A percentile compares a stretch with the other conserved stretches of the same genome.
Conservation (phyloP, 257 asterid genomes). For the Scutellaria galericulata region DNA sequence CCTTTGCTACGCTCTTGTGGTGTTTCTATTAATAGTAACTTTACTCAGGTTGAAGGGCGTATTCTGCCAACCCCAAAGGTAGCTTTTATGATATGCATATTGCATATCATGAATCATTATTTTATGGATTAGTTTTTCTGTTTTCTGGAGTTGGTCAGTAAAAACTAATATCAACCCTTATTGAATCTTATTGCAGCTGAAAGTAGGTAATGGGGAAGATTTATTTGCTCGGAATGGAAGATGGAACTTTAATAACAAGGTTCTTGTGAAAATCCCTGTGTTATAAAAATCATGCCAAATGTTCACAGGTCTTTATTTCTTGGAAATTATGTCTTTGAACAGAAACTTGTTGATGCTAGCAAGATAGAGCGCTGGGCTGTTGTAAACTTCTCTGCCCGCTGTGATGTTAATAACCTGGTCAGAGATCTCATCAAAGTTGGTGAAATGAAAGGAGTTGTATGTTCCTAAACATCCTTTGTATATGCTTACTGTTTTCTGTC, state of each 20-base stretch:
- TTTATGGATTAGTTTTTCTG: not conserved
- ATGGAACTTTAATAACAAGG: slow-evolving; percentile 93
- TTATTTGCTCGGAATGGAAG: slow-evolving; percentile 78
- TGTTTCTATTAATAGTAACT: slow-evolving; percentile 59
- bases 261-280: not conserved
- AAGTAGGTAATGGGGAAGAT: slow-evolving; percentile 86
- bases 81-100: slow-evolving; percentile 4
- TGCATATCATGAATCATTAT: not conserved
- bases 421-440: slow-evolving; percentile 72
- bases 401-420: slow-evolving; percentile 62
- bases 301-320: not conserved
- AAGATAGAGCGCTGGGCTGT: slow-evolving; percentile 89
- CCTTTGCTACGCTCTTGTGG: slow-evolving; percentile 84
- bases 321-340: slow-evolving; percentile 29
- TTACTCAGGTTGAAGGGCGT: slow-evolving; percentile 90
- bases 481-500: slow-evolving; percentile 1
- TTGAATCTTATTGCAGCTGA: slow-evolving; percentile 56
- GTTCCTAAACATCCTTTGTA: slow-evolving; percentile 33
- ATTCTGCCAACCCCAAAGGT: slow-evolving; percentile 86
- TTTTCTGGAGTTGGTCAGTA: not conserved
- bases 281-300: slow-evolving; percentile 14
- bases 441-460: slow-evolving; percentile 76
- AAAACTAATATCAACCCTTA: slow-evolving; percentile 7
- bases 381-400: slow-evolving; percentile 90
- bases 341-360: slow-evolving; percentile 67